Conservation (phyloP, 2,329 filamentous ascomycete species). For the Pezicula carpinea region DNA sequence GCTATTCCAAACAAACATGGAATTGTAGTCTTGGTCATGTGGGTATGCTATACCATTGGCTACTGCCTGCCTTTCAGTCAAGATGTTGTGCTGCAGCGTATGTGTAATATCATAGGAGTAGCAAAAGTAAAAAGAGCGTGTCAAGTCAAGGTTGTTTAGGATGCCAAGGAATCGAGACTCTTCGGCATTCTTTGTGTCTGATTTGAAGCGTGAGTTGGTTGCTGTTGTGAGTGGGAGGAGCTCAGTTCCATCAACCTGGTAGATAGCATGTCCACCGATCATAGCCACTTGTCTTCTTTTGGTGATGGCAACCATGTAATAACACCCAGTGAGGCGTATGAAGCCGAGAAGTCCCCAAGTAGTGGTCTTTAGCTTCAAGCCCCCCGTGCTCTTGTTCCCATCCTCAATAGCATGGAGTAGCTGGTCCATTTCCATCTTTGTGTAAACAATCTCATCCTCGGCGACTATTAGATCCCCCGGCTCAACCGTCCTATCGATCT, state of each 20-base stretch:
- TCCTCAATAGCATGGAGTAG: conserved; percentile 93
- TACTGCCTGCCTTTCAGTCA: conserved; percentile 68
- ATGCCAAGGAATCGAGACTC: conserved; percentile 87
- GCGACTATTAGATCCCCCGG: conserved; percentile 75
- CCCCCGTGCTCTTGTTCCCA: conserved; percentile 86
- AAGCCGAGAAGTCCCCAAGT: conserved; percentile 95
- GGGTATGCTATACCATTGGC: conserved; percentile 57
- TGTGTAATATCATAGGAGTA: conserved; percentile 96
- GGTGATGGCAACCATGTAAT: conserved; percentile 95
- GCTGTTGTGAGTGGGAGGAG: conserved; percentile 79
- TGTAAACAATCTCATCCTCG: conserved; percentile 94
- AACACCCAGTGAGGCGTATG: conserved; percentile 90
- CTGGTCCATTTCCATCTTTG: conserved; percentile 85
- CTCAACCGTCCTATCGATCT: conserved; percentile 87
- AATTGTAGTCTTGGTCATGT: conserved; percentile 66
- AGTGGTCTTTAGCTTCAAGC: conserved; percentile 82
- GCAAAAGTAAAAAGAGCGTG: conserved; percentile 93
- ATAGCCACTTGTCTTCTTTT: conserved; percentile 95
- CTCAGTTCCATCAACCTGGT: conserved; percentile 92
- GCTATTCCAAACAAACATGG: conserved; percentile 98
- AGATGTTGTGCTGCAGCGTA: conserved; percentile 89
- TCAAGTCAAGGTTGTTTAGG: conserved; percentile 85
- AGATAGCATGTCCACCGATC: conserved; percentile 92
- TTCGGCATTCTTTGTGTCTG: conserved; percentile 77
- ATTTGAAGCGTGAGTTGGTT: conserved; percentile 59